These are phyloP conservation scores for Erodium chrysanthum DNA, from an alignment of 441 rosid genomes.

Conservation along the genomic window DNA sequence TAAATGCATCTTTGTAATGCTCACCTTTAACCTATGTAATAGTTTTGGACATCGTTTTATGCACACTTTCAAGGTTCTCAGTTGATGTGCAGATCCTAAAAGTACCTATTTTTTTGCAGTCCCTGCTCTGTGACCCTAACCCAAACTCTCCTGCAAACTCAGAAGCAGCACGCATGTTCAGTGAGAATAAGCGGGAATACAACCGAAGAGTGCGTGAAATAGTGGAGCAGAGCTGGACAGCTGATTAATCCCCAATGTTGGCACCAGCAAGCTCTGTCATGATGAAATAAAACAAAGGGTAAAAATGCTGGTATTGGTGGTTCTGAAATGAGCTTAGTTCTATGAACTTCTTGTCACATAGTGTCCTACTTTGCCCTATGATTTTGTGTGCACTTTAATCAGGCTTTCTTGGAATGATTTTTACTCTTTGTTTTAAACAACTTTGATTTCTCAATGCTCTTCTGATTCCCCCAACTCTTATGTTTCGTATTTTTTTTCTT, in stretches of 20 bases:
- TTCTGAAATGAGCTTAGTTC: background rate
- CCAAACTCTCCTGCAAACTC: constrained; percentile 47
- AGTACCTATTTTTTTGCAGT: constrained; percentile 18
- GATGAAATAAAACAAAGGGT: constrained; percentile 1
- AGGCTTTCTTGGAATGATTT: background rate
- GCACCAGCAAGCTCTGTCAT: constrained; percentile 11
- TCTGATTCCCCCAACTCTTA: background rate
- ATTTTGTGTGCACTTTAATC: constrained; percentile 15
- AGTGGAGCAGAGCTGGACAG: constrained; percentile 50
- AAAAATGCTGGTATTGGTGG: background rate
- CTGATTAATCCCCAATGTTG: constrained; percentile 22
- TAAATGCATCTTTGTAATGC: too few relatives aligned
- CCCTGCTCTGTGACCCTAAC: constrained; percentile 40
- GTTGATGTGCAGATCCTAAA: background rate
- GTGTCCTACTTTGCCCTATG: constrained; percentile 6
- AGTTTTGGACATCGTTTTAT: too few relatives aligned
- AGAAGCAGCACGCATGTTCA: constrained; percentile 41
- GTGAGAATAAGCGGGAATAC: constrained; percentile 42
- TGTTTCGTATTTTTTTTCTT: too few relatives aligned
- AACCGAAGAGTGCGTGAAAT: constrained; percentile 40
- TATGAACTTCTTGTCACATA: background rate
- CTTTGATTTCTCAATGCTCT: constrained; percentile 16
- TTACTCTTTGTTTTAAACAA: background rate
- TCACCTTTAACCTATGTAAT: too few relatives aligned
- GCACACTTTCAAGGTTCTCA: too few relatives aligned